Base-by-base conservation (phyloP, 805 yeast species). In the Debaryomyces prosopidis region DNA sequence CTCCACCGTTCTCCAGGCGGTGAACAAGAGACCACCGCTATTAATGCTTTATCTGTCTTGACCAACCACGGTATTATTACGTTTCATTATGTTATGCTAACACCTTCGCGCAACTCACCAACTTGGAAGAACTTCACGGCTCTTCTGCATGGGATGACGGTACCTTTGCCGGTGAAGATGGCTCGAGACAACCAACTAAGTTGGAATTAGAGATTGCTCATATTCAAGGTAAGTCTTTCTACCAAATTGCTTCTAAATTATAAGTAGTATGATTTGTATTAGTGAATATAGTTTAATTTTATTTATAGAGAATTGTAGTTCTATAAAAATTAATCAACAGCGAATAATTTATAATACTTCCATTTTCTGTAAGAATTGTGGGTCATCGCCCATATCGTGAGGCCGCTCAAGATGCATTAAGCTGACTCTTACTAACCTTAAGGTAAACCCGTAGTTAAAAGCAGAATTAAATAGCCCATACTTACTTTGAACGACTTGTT, bases 121-220 rank as follows among this genome's bases (percentile, higher is more conserved):
- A 76, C 64, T 59, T 85, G 46, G 76, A 73, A 16, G 91, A 84
- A 69, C 74, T 78, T 45, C 91, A 85, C 61, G 96, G 95, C 57
- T 85, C 86, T 57, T 80, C 91, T 44, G 80, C 96, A 43, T 89
- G 89, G 86, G 95, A 95, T 68, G 89, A 96, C 36, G 94, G 92
- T 60, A 72, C 87, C 46, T 75, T 77, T 53, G 89, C 96, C 30
- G 92, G 85, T 52, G 70, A 81, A 18, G 89, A 85, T 59, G 96
- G 95, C 55, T 78, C 89, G 34, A 83, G 92, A 74, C 66, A 63
- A 52, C 86, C 90, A 37, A 61, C 81, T 44, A 79, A 70, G 42
- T 67, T 81, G 51, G 96, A 88, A 72, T 71, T 80, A 66, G 73
- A 76, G 53, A 60, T 84, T 50, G 91, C 87, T 44, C 65, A 63